Base-by-base conservation (phyloP, 2,329 filamentous ascomycete species). In the Fusarium drepaniforme region DNA sequence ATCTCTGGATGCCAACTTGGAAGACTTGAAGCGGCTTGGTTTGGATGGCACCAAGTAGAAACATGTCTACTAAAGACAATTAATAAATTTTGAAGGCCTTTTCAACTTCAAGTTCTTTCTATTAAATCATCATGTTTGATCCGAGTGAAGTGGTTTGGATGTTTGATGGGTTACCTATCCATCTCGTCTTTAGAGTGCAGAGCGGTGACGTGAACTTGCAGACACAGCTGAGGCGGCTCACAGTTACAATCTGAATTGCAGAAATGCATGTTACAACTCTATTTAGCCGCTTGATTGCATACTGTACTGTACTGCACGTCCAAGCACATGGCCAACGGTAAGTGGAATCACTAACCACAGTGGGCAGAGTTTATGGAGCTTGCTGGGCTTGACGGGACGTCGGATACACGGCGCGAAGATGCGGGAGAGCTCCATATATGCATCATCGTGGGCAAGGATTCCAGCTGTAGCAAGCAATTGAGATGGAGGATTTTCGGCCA, bases 341-440 rank as follows among this genome's bases (percentile, higher is more conserved):
- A 28, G 49, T 30, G 25, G 28, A 53, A 53, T 53, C 18, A n/a
- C 49, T 30, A 53, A n/a, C 25, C 49, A 11, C 51, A 35, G 28
- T 56, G 51, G 51, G 51, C 18, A 56, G 51, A 56, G 51, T 33
- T 53, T 35, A 56, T 56, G 51, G 51, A 56, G 40, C 53, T 60
- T 37, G 30, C 38, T 44, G 42, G 70, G 62, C 59, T 44, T 16
- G 25, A 53, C 56, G 72, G 64, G 53, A 62, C 42, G 65, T 58
- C 75, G 77, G 77, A 68, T 70, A 44, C 63, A 46, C 77, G 77
- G 72, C 62, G 69, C 77, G 75, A 44, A 33, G 74, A 72, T 70
- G 77, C 75, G 64, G 69, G 13, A 40, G 56, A 62, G 61, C 40
- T 28, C 35, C 21, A 53, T 25, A 21, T 44, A 33, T 23, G 25